A percentile compares a stretch with the other conserved stretches of the same genome.
Evolutionary conservation across 106 monocot species (phyloP).

Genomic region (Amphibolis antarctica): DNA sequence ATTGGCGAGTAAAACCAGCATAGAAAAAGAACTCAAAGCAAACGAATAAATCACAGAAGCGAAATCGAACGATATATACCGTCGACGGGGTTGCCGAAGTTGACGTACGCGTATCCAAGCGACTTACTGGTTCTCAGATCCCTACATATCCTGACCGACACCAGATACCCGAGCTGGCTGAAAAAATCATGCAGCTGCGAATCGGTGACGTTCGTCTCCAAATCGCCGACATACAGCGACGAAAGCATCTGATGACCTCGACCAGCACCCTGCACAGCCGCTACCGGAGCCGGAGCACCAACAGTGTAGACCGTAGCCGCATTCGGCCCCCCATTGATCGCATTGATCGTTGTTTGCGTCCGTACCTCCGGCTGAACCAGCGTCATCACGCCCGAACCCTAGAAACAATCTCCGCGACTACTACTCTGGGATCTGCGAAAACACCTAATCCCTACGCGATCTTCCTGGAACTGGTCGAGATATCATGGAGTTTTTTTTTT

Average conservation of each 20-base stretch:
- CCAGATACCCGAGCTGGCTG: constrained; percentile 47
- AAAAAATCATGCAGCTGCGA: constrained; percentile 69
- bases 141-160: constrained; percentile 77
- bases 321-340: background rate
- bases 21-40: no score
- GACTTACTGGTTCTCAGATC: constrained; percentile 54
- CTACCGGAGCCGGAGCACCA: background rate
- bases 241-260: constrained; percentile 3
- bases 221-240: constrained; percentile 66
- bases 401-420: no score
- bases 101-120: constrained; percentile 85
- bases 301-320: background rate
- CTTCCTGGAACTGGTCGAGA: no score
- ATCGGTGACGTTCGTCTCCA: constrained; percentile 62
- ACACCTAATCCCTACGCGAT: no score
- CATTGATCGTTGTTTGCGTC: constrained; percentile 4
- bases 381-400: no score
- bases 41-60: no score
- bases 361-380: constrained; percentile 23
- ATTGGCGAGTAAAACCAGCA: no score
- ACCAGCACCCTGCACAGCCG: background rate
- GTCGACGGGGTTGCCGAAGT: constrained; percentile 47
- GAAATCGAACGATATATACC: constrained; percentile 25
- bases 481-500: no score
- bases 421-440: no score